phyloP scores from a whole-genome alignment of 257 asterid genomes.

The Buddleja alternifolia region DNA sequence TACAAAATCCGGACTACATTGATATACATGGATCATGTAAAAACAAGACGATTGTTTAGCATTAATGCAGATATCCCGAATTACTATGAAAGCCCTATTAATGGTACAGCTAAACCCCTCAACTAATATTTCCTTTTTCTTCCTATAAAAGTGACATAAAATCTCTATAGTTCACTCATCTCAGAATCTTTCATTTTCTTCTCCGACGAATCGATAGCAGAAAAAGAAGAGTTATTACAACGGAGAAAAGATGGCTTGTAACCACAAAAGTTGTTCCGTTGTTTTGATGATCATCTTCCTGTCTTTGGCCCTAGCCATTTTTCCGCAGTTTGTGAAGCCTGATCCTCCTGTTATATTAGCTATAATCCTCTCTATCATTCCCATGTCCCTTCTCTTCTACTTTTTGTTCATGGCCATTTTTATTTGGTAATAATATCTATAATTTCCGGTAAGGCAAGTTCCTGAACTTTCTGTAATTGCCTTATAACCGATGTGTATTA shows the following conservation, averaged over 20 bases:
- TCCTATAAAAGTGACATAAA: not conserved
- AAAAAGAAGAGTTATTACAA: not conserved
- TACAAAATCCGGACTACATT: too few relatives aligned
- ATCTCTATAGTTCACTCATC: not conserved
- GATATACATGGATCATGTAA: not conserved
- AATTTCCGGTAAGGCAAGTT: not conserved
- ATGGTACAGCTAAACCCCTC: not conserved
- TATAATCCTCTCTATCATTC: slow-evolving; percentile 22
- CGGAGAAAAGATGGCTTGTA: slow-evolving; percentile 22
- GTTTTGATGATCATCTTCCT: slow-evolving; percentile 32
- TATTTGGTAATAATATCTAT: slow-evolving; percentile 29
- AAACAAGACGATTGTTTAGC: slow-evolving; percentile 29
- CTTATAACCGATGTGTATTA: not conserved
- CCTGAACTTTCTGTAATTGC: not conserved
- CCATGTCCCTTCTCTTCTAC: slow-evolving; percentile 33
- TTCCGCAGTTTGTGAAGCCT: slow-evolving; percentile 42
- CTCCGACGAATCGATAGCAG: not conserved
- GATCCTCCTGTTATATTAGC: slow-evolving; percentile 40
- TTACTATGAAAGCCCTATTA: slow-evolving; percentile 18
- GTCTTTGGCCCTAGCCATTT: slow-evolving; percentile 19
- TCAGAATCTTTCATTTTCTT: too few relatives aligned
- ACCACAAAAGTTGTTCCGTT: slow-evolving; percentile 28
- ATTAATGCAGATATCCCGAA: slow-evolving; percentile 24
- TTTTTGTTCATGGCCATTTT: slow-evolving; percentile 30
- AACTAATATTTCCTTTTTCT: not conserved